These are phyloP conservation scores for Talaromyces funiculosus DNA, from an alignment of 2,329 filamentous ascomycete species.

Conservation along the genomic window DNA sequence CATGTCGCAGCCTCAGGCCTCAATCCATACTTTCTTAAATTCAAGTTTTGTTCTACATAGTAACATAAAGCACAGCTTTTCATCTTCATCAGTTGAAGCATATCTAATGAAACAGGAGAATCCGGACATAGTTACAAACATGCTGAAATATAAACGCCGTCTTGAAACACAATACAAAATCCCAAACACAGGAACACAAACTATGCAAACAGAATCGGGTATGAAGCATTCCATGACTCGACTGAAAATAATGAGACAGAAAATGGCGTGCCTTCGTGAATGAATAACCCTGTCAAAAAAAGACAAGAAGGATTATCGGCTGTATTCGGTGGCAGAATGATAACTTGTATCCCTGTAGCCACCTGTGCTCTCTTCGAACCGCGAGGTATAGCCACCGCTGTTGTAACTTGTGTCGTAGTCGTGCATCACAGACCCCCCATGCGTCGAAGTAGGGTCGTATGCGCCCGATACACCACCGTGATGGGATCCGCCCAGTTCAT, in stretches of 20 bases:
- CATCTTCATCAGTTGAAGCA: constrained; percentile 1
- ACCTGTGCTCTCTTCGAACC: constrained; percentile 19
- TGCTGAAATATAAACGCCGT: constrained; percentile 6
- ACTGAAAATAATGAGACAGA: neutral
- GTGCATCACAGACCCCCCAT: constrained; percentile 31
- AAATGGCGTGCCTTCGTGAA: constrained; percentile 14
- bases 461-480: constrained; percentile 33
- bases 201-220: neutral
- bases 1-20: neutral
- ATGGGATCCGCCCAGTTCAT: constrained; percentile 36
- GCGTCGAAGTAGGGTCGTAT: constrained; percentile 35
- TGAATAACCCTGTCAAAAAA: neutral
- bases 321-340: constrained; percentile 22
- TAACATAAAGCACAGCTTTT: neutral
- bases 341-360: constrained; percentile 18
- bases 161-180: neutral
- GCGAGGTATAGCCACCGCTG: constrained; percentile 35
- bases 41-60: neutral
- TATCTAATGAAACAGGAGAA: neutral
- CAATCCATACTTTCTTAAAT: neutral
- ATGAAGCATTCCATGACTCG: neutral
- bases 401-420: constrained; percentile 38
- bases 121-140: neutral
- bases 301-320: constrained; percentile 18
- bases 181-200: constrained; percentile 6